Evolutionary conservation across 805 yeast genomes (phyloP), one percentile per base, ranked within the genome.

Genomic region (Lipomyces chichibuensis): DNA sequence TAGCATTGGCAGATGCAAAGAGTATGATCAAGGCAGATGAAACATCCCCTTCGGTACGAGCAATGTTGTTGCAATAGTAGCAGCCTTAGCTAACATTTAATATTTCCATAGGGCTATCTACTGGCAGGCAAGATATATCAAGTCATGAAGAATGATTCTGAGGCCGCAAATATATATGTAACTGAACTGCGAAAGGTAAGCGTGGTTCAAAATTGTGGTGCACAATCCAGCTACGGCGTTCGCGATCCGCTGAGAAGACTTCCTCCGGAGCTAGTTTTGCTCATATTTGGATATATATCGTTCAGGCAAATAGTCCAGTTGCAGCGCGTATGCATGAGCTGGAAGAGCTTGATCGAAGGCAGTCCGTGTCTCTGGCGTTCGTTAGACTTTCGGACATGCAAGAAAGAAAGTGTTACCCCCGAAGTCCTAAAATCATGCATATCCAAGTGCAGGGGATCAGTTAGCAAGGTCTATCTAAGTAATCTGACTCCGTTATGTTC

Each of bases 281-380:
- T 27, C 32, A 52, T 52, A 52, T 52, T 52, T 27, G 32, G 55
- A 25, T 25, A 52, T 25, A 13, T 52, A 20, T 32, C 55, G 55
- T 52, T 52, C 55, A 23, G 55, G 14, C 55, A 52, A 13, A n/a
- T 52, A 8, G 32, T 52, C n/a, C 55, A 52, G 29, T 27, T 52
- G 32, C 55, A 52, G 55, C 27, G 55, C 17, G 55, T 52, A 17
- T 52, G 55, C 27, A 52, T 2, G 9, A 25, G n/a, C n/a, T 52
- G 55, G 55, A 23, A 27, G 32, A 32, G 23, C 17, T 52, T 52
- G 27, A 27, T 52, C 14, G 32, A 11, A 9, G n/a, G 32, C 32
- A 23, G 55, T 52, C 55, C 55, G 14, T 13, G 7, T 52, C 27
- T 52, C 8, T 52, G 55, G 55, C n/a, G 55, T 32, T 25, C 55